Percentiles rank a stretch among this genome's conserved stretches.
Evolutionary conservation across 2,329 filamentous ascomycete genomes (phyloP).

Genomic region (Anisogramma anomala): DNA sequence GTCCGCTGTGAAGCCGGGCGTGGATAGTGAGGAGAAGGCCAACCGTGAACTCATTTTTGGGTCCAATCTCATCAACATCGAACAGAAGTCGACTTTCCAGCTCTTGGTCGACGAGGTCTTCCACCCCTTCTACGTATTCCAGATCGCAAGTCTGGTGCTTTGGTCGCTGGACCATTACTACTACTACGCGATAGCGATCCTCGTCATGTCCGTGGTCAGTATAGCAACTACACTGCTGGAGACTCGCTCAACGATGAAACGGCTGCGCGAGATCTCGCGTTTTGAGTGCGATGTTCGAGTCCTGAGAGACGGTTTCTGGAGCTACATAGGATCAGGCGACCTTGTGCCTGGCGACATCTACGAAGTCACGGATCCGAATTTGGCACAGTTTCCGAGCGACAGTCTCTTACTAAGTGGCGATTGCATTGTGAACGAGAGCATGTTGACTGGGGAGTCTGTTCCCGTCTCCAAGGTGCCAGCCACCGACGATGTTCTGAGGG

Average conservation of each 20-base stretch:
- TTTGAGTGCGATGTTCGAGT: constrained; percentile 96
- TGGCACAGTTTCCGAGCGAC: constrained; percentile 83
- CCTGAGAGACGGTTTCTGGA: constrained; percentile 90
- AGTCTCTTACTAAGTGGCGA: constrained; percentile 85
- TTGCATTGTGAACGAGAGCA: constrained; percentile 98
- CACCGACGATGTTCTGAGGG: constrained; percentile 64
- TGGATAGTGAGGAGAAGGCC: constrained; percentile 81
- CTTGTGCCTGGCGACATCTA: constrained; percentile 93
- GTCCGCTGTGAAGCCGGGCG: constrained; percentile 59
- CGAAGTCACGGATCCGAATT: constrained; percentile 85
- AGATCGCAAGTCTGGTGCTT: constrained; percentile 82
- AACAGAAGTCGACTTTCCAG: constrained; percentile 73
- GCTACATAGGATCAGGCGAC: constrained; percentile 73
- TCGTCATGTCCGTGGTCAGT: constrained; percentile 85
- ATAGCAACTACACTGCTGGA: constrained; percentile 83
- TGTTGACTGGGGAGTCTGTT: constrained; percentile 95
- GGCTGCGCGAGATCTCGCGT: constrained; percentile 78
- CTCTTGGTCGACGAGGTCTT: constrained; percentile 88
- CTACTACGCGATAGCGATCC: constrained; percentile 93
- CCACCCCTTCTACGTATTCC: constrained; percentile 97
- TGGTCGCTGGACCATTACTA: constrained; percentile 97
- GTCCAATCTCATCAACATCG: constrained; percentile 80
- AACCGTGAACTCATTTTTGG: constrained; percentile 80
- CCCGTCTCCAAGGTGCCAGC: constrained; percentile 88
- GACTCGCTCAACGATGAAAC: constrained; percentile 82